These are phyloP conservation scores for Penicillium rolfsii DNA, from an alignment of 2,329 filamentous ascomycete species.

Conservation along the genomic window DNA sequence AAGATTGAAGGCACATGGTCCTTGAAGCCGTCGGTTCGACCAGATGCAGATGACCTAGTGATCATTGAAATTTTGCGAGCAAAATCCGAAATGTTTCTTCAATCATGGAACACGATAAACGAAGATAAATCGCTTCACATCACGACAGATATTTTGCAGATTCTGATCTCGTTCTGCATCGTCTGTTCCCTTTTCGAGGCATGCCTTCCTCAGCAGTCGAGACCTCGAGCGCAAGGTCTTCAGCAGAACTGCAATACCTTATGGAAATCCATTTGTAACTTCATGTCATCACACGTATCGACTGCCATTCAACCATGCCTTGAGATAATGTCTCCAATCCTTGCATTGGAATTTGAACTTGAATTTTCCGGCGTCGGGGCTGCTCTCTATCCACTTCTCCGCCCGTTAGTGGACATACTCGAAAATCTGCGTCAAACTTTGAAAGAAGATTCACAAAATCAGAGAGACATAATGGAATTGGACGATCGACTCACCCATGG, in stretches of 20 bases:
- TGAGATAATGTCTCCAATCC: constrained; percentile 40
- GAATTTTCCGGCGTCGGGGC: constrained; percentile 27
- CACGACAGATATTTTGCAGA: constrained; percentile 55
- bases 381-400: constrained; percentile 33
- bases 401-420: constrained; percentile 36
- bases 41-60: constrained; percentile 40
- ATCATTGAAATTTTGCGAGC: constrained; percentile 52
- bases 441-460: constrained; percentile 16
- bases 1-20: constrained; percentile 23
- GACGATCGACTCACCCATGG: constrained; percentile 42
- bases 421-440: constrained; percentile 33
- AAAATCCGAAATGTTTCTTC: constrained; percentile 51
- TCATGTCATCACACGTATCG: constrained; percentile 34
- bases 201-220: constrained; percentile 39
- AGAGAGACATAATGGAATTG: constrained; percentile 48
- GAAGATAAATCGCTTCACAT: constrained; percentile 51
- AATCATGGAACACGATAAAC: constrained; percentile 49
- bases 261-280: constrained; percentile 42
- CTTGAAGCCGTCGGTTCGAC: constrained; percentile 32
- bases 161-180: constrained; percentile 54
- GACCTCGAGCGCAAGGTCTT: constrained; percentile 35
- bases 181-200: constrained; percentile 43
- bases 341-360: constrained; percentile 28
- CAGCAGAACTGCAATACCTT: constrained; percentile 34
- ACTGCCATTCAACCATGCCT: constrained; percentile 38